These are phyloP conservation scores for Eragrostis tef DNA, from an alignment of 202 grass and related monocot species.

Conservation along the genomic window DNA sequence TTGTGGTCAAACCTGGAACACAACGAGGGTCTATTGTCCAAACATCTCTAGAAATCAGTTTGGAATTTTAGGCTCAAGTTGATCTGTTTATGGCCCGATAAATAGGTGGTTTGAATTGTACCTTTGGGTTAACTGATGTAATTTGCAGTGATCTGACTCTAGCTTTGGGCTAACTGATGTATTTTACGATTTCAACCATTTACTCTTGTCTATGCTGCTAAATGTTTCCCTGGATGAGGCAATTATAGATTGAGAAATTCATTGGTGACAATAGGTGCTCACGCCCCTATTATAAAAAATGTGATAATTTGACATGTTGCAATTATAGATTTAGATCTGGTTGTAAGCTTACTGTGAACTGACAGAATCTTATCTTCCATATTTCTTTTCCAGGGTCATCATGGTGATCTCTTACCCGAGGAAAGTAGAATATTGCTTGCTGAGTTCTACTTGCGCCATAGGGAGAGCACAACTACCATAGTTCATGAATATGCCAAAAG, in stretches of 20 bases:
- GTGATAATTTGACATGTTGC: no score
- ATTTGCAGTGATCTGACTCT: no score
- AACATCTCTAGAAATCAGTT: conserved; percentile 14
- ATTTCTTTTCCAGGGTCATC: conserved; percentile 62
- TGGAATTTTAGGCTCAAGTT: background rate
- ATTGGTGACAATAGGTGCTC: no score
- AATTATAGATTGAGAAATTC: background rate
- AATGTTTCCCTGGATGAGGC: conserved; percentile 21
- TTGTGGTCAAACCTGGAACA: background rate
- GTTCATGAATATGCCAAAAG: conserved; percentile 85
- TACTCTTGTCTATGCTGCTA: conserved; percentile 16
- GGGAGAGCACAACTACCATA: conserved; percentile 67
- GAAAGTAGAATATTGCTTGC: conserved; percentile 90
- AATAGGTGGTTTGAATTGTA: conserved; percentile 7
- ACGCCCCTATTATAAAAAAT: no score
- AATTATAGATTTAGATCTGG: background rate
- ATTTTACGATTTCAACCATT: conserved; percentile 5
- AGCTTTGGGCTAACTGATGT: background rate
- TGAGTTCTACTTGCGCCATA: conserved; percentile 92
- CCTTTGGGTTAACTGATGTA: background rate
- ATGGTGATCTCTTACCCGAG: conserved; percentile 73
- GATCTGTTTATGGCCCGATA: background rate
- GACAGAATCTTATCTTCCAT: conserved; percentile 32
- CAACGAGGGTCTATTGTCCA: background rate
- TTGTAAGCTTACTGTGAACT: conserved; percentile 32